Percentiles rank a stretch among this genome's conserved stretches.
phyloP scores from a whole-genome alignment of 2,329 filamentous ascomycete species.

The Dactylellina parvicollis region DNA sequence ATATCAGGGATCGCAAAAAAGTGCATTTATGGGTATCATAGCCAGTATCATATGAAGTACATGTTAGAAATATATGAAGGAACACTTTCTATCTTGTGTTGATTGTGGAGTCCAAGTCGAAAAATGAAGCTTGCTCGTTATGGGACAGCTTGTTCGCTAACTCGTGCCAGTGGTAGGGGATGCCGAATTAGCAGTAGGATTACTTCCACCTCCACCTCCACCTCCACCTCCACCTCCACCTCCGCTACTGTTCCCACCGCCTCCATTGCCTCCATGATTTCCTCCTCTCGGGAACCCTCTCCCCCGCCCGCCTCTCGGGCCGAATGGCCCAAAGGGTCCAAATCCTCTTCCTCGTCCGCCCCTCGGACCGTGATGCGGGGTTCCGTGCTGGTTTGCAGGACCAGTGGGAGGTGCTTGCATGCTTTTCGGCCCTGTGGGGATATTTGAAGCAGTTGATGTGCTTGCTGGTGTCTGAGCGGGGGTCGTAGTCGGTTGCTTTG shows the following conservation, averaged over 20 bases:
- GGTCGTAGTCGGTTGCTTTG: slow-evolving; percentile 7
- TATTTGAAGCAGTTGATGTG: slow-evolving; percentile 9
- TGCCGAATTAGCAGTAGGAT: slow-evolving; percentile 48
- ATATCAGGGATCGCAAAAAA: neutral
- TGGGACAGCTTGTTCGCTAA: neutral
- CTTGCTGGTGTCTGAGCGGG: slow-evolving; percentile 13
- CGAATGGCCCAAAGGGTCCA: slow-evolving; percentile 30
- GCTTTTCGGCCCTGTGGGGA: slow-evolving; percentile 49
- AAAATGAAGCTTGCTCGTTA: neutral
- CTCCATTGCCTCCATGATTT: slow-evolving; percentile 56
- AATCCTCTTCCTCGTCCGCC: slow-evolving; percentile 48
- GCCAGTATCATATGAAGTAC: slow-evolving; percentile 16
- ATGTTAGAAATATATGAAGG: slow-evolving; percentile 6
- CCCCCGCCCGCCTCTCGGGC: slow-evolving; percentile 54
- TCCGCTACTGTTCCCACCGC: too few relatives aligned
- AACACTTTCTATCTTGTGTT: neutral
- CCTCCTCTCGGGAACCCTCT: slow-evolving; percentile 53
- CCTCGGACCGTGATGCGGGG: slow-evolving; percentile 30
- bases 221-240: slow-evolving; percentile 55
- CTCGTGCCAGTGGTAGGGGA: slow-evolving; percentile 7
- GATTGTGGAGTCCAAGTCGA: too few relatives aligned
- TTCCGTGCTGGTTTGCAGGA: slow-evolving; percentile 38
- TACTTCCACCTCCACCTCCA: slow-evolving; percentile 46
- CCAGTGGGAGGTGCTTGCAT: slow-evolving; percentile 52
- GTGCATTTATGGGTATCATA: slow-evolving; percentile 32